These are phyloP conservation scores for Thymus mandschuricus DNA, from an alignment of 257 asterid species.

Conservation along the genomic window DNA sequence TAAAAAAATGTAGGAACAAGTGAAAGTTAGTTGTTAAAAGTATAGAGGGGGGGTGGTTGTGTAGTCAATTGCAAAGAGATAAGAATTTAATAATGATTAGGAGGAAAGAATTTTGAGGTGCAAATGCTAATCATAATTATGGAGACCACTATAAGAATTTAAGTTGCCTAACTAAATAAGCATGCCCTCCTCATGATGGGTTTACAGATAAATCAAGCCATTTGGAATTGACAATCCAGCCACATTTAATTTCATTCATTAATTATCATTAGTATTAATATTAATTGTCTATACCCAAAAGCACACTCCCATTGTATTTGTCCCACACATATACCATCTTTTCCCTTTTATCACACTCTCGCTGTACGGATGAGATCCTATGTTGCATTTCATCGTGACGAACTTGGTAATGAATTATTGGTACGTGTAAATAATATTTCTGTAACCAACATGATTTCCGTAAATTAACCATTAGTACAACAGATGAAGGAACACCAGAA, in stretches of 20 bases:
- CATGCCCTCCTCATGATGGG: slow-evolving; percentile 39
- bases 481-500: too few relatives aligned
- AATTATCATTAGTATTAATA: neutral
- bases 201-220: slow-evolving; percentile 32
- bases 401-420: too few relatives aligned
- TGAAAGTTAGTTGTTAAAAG: slow-evolving; percentile 34
- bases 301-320: neutral
- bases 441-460: too few relatives aligned
- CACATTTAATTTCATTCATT: neutral
- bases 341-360: neutral
- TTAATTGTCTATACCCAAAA: neutral
- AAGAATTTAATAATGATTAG: slow-evolving; percentile 33
- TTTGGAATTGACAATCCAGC: slow-evolving; percentile 38
- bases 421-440: too few relatives aligned
- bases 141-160: slow-evolving; percentile 31
- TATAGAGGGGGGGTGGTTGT: slow-evolving; percentile 27
- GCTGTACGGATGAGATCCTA: too few relatives aligned
- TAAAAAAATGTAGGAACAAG: neutral
- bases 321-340: neutral
- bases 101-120: slow-evolving; percentile 28
- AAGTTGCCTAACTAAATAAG: slow-evolving; percentile 44
- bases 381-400: too few relatives aligned
- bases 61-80: slow-evolving; percentile 31
- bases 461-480: too few relatives aligned
- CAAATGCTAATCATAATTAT: slow-evolving; percentile 34